Evolutionary conservation across 2,329 filamentous ascomycete genomes (phyloP).

Genomic region (Hysterium pulicare): DNA sequence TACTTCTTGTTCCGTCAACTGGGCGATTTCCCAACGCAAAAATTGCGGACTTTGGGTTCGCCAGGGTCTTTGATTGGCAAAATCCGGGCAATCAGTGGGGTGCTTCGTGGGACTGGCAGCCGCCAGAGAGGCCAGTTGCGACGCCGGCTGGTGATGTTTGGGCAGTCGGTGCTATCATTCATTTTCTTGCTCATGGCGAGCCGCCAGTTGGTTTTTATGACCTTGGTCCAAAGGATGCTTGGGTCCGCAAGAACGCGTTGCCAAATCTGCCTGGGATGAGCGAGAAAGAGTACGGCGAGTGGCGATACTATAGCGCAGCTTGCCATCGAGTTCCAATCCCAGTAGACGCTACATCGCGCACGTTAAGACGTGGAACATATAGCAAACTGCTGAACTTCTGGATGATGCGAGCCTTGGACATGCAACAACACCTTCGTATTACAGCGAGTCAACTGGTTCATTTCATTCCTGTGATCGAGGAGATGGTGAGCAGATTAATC

Average conservation of each 20-base stretch:
- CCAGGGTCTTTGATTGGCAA: neutral
- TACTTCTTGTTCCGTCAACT: neutral
- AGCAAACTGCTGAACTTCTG: neutral
- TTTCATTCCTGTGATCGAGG: neutral
- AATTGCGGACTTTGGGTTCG: neutral
- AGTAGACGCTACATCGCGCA: neutral
- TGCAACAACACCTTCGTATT: neutral
- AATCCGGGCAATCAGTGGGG: neutral
- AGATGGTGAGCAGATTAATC: neutral
- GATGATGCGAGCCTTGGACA: neutral
- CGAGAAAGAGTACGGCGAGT: neutral
- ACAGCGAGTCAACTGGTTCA: neutral
- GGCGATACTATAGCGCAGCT: neutral
- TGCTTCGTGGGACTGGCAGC: neutral
- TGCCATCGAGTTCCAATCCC: neutral
- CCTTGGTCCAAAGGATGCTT: neutral
- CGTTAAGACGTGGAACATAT: neutral
- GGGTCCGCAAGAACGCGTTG: neutral
- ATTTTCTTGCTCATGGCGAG: conserved; percentile 2
- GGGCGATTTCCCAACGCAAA: neutral
- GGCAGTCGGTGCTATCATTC: conserved; percentile 11
- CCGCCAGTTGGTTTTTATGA: neutral
- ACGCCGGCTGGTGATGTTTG: conserved; percentile 8
- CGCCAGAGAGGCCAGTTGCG: conserved; percentile 8
- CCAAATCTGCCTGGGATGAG: neutral